Evolutionary conservation across 2,329 filamentous ascomycete genomes (phyloP), one percentile per base, ranked within the genome.

Genomic region (Penicillium sclerotiorum): DNA sequence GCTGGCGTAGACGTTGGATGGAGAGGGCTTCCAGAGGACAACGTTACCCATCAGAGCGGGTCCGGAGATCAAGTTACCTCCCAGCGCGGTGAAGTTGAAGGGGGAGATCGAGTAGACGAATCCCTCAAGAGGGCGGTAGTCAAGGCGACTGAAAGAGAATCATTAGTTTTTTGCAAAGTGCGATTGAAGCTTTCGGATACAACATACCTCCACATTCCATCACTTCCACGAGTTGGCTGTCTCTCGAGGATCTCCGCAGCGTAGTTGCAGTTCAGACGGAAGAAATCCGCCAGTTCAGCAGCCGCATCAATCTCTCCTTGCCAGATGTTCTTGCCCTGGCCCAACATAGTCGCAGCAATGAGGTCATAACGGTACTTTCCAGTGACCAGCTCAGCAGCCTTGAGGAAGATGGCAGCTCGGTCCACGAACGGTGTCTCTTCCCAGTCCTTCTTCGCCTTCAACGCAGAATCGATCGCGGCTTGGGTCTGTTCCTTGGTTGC

Each of bases 61-160:
- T 0, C 88, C 87, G 22, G 84, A 87, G 12, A 88, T 83, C 33
- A 96, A 79, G 73, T 96, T 96, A 44, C 87, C 92, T 12, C 86
- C 91, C 61, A 96, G 93, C 56, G 92, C 92, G 11, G 92, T 96
- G 76, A 96, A 96, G 79, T 96, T 96, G 81, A 96, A 96, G 18
- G 92, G 92, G 47, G 87, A 90, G 61, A 96, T 84, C 27, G 92
- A 91, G 69, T 96, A 96, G 51, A 96, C 90, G 70, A 96, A 96
- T 15, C 92, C 92, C 72, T 96, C 92, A 5, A 96, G 82, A 7
- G 93, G 87, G 25, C 92, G 82, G 77, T 96, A 85, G 73, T 96
- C 92, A 53, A 91, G 80, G 25, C 92, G 84, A 73, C 79, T 82
- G 52, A 13, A 15, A 12, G n/a, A n/a, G n/a, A n/a, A n/a, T n/a